A percentile compares a stretch with the other conserved stretches of the same genome.
These are phyloP conservation scores for Oemleria cerasiformis DNA, from an alignment of 306 rosid species.

Conservation along the genomic window DNA sequence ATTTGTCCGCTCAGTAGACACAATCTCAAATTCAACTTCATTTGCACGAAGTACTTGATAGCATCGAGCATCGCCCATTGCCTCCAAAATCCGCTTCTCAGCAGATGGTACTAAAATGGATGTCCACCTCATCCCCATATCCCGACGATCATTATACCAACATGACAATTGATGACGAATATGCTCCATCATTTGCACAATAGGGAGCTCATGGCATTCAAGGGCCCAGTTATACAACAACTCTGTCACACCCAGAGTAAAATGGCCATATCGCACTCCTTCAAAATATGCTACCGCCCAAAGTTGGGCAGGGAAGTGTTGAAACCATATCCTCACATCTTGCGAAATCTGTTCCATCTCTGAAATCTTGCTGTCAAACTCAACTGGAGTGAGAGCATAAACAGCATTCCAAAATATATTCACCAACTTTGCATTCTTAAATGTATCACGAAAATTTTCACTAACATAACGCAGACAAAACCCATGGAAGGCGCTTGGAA, in stretches of 20 bases:
- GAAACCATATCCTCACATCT: slow-evolving; percentile 81
- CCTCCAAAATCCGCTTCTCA: slow-evolving; percentile 82
- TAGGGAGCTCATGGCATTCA: slow-evolving; percentile 95
- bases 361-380: slow-evolving; percentile 79
- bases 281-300: slow-evolving; percentile 98
- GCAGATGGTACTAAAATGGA: slow-evolving; percentile 94
- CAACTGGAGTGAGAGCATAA: slow-evolving; percentile 89
- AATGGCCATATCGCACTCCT: slow-evolving; percentile 92
- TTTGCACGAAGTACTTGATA: slow-evolving; percentile 97
- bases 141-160: slow-evolving; percentile 77
- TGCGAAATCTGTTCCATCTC: slow-evolving; percentile 92
- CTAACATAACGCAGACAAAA: slow-evolving; percentile 87
- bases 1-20: slow-evolving; percentile 93
- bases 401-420: slow-evolving; percentile 98
- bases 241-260: slow-evolving; percentile 83
- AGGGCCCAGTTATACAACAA: slow-evolving; percentile 96
- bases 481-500: slow-evolving; percentile 90
- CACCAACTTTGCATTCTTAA: slow-evolving; percentile 89
- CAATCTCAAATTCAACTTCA: slow-evolving; percentile 97
- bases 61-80: slow-evolving; percentile 90
- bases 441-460: slow-evolving; percentile 91
- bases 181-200: slow-evolving; percentile 97
- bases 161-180: slow-evolving; percentile 67
- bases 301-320: slow-evolving; percentile 83
- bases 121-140: slow-evolving; percentile 73